Base-by-base conservation (phyloP, 176 grass and related monocot genomes). In the Thalia dealbata region DNA sequence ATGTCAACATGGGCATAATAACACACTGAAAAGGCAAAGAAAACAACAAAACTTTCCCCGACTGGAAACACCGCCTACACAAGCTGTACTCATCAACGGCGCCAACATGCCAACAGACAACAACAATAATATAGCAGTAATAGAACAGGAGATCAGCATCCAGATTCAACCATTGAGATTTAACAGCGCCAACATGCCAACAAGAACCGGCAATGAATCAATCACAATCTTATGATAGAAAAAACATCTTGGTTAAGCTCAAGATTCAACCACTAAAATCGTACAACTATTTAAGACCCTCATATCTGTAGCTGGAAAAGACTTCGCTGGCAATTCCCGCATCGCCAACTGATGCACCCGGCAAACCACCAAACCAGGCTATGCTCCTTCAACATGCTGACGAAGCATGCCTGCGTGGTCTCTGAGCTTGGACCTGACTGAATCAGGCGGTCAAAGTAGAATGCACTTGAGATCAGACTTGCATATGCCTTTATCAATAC, bases 401-500 rank as follows among this genome's bases (percentile, higher is more conserved):
- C 10, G 54, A 58, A 58, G 54, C 6, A 58, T 58, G 54, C 54
- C 54, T 19, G 6, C 32, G 32, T 38, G 54, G 54, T 8, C 6
- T 58, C 54, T 23, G 65, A 68, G 42, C 32, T 2, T 6, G 35
- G 10, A 0, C 65, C 27, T 43, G 65, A 35, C 13, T 68, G 32
- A 68, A 43, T 22, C 19, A 68, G 15, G 32, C 1, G 19, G 21
- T 22, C 9, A 1, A 16, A 13, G 24, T 63, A 43, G 65, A 21
- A 43, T 68, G 65, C 35, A 45, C 65, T 22, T 22, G 35, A 43
- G 38, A 67, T 68, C 65, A 68, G 21, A 15, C 12, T 28, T 28
- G 21, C 1, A 43, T 42, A 7, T 43, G 8, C 54, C 5, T 99
- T 72, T 2, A 38, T 4, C 4, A 99, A 79, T 99, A 99, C 5